phyloP scores from a whole-genome alignment of 1,139 yeast species.

The Lodderomyces metapsilosis region DNA sequence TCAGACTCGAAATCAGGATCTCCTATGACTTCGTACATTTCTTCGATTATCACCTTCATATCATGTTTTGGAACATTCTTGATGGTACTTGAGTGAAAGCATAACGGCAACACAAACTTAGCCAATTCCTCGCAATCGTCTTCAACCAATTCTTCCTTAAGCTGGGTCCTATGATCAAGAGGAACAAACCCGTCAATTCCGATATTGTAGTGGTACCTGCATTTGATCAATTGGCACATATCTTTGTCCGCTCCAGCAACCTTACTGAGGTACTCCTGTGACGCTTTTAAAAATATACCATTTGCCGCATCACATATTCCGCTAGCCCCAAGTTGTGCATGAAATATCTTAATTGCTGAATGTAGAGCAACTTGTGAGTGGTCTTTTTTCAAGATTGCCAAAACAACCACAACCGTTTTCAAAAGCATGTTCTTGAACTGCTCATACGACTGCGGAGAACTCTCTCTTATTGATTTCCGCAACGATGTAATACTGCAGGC shows the following conservation, averaged over 20 bases:
- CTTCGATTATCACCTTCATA: conserved; percentile 69
- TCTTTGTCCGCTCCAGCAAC: conserved; percentile 50
- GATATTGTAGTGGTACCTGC: conserved; percentile 71
- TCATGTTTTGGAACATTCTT: conserved; percentile 61
- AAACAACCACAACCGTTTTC: conserved; percentile 11
- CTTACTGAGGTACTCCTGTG: conserved; percentile 53
- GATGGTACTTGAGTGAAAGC: conserved; percentile 61
- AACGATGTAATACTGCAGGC: conserved; percentile 40
- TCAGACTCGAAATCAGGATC: conserved; percentile 51
- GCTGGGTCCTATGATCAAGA: conserved; percentile 61
- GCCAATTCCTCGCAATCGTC: conserved; percentile 57
- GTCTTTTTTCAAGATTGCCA: conserved; percentile 8
- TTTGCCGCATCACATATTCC: conserved; percentile 65
- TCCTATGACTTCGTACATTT: conserved; percentile 70
- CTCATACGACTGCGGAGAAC: conserved; percentile 31
- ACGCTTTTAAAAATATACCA: conserved; percentile 61
- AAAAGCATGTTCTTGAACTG: conserved; percentile 52
- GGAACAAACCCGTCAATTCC: conserved; percentile 59
- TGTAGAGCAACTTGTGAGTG: conserved; percentile 5
- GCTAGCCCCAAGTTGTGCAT: conserved; percentile 69
- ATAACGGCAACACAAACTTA: conserved; percentile 59
- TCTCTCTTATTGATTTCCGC: conserved; percentile 27
- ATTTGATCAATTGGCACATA: conserved; percentile 70
- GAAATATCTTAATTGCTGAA: conserved; percentile 34
- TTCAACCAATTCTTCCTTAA: conserved; percentile 32